Percentiles rank a stretch among this genome's conserved stretches.
Conservation (phyloP, 371 early-diverging fungal genomes). For the Lichtheimia corymbifera region DNA sequence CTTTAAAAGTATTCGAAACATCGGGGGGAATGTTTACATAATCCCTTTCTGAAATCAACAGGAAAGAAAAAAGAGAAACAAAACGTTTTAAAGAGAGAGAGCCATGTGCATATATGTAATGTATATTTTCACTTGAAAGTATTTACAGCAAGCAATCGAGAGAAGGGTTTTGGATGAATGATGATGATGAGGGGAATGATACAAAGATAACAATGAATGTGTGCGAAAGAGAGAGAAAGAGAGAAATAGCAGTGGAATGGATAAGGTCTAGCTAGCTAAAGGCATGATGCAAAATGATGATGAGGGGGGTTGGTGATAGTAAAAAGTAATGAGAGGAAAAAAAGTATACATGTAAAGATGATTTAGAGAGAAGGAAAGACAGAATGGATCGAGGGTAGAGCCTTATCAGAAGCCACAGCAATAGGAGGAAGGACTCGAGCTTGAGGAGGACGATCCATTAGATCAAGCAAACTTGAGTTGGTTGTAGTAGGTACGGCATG, state of each 20-base stretch:
- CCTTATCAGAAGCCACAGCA: conserved; percentile 8
- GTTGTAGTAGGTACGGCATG: neutral
- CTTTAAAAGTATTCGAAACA: no score
- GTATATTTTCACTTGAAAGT: no score
- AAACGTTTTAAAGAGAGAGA: no score
- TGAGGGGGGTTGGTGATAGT: no score
- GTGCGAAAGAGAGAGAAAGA: neutral
- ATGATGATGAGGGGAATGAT: neutral
- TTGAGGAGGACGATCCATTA: conserved; percentile 43
- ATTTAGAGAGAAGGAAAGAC: conserved; percentile 13
- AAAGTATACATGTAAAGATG: neutral
- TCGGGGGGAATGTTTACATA: no score
- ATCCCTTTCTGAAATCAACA: no score
- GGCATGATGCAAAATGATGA: neutral
- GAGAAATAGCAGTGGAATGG: neutral
- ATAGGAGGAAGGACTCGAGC: conserved; percentile 49
- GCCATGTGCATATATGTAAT: no score
- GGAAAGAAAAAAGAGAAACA: no score
- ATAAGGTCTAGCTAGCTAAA: neutral
- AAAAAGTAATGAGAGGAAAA: neutral
- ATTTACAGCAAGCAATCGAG: no score
- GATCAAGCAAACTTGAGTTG: conserved; percentile 30
- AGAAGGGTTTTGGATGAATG: no score
- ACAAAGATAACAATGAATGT: neutral
- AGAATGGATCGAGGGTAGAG: conserved; percentile 29